Evolutionary conservation across 225 moss, liverwort and hornwort species (phyloP).

Genomic region (Antitrichia curtipendula): DNA sequence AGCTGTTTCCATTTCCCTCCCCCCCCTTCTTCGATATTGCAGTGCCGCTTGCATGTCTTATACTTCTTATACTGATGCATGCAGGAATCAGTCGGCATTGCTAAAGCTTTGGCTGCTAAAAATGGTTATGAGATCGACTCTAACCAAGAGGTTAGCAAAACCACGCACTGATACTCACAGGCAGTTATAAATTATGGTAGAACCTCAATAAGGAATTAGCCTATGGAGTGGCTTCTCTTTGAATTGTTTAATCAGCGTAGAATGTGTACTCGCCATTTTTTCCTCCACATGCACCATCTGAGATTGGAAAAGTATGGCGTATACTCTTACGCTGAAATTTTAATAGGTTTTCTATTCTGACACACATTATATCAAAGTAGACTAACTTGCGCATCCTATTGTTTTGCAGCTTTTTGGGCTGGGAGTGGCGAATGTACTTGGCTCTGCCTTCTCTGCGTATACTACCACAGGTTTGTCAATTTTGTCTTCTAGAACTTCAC

Average conservation of each 20-base stretch:
- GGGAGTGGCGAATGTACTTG: constrained; percentile 77
- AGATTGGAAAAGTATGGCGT: background rate
- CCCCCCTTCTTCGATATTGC: background rate
- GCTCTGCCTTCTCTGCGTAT: constrained; percentile 70
- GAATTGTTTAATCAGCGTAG: background rate
- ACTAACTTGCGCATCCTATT: background rate
- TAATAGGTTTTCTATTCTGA: background rate
- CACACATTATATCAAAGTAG: background rate
- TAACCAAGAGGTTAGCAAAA: constrained; percentile 65
- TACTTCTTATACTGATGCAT: background rate
- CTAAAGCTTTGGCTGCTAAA: constrained; percentile 82
- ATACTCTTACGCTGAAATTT: background rate
- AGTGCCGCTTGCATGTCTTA: background rate
- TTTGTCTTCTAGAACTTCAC: background rate
- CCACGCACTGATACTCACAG: background rate
- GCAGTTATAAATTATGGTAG: background rate
- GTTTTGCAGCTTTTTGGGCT: constrained; percentile 74
- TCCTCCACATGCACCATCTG: background rate
- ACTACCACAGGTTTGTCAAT: constrained; percentile 52
- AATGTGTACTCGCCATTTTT: background rate
- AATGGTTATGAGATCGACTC: constrained; percentile 88
- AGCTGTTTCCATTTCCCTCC: background rate
- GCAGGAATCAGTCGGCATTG: constrained; percentile 93
- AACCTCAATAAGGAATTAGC: background rate
- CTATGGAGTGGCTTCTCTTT: background rate